phyloP scores from a whole-genome alignment of 2,329 filamentous ascomycete genomes.

The Exophiala calicioides region DNA sequence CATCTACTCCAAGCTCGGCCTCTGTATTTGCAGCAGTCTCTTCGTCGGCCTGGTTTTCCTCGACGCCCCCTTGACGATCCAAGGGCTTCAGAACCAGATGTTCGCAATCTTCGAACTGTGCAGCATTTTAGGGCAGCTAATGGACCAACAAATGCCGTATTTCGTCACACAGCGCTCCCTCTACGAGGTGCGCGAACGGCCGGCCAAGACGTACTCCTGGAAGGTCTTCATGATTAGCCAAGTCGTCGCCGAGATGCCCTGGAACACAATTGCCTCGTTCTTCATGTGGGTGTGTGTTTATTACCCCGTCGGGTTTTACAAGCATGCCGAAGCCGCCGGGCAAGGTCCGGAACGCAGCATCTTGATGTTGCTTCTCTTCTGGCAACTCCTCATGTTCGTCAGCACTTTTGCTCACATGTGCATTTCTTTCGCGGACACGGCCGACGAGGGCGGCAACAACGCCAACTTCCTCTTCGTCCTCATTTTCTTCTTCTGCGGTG shows the following conservation, averaged over 20 bases:
- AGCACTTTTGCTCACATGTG: constrained; percentile 72
- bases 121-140: constrained; percentile 68
- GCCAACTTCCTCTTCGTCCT: constrained; percentile 62
- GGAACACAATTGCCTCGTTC: constrained; percentile 60
- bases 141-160: constrained; percentile 56
- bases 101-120: constrained; percentile 83
- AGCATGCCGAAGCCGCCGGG: constrained; percentile 58
- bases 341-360: constrained; percentile 69
- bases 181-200: constrained; percentile 61
- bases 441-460: constrained; percentile 63
- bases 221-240: constrained; percentile 70
- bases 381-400: constrained; percentile 69
- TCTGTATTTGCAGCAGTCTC: constrained; percentile 73
- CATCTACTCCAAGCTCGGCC: constrained; percentile 76
- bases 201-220: constrained; percentile 73
- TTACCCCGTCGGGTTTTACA: constrained; percentile 58
- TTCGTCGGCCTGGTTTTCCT: constrained; percentile 86
- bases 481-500: constrained; percentile 60
- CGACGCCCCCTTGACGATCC: constrained; percentile 69
- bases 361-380: constrained; percentile 65
- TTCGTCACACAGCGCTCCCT: constrained; percentile 60
- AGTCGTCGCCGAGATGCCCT: constrained; percentile 70
- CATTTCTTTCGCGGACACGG: constrained; percentile 73
- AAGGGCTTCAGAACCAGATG: constrained; percentile 86
- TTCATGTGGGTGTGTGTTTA: constrained; percentile 67